Conservation (phyloP, 108 stramenopile genomes). For the Discostella pseudostelligera region DNA sequence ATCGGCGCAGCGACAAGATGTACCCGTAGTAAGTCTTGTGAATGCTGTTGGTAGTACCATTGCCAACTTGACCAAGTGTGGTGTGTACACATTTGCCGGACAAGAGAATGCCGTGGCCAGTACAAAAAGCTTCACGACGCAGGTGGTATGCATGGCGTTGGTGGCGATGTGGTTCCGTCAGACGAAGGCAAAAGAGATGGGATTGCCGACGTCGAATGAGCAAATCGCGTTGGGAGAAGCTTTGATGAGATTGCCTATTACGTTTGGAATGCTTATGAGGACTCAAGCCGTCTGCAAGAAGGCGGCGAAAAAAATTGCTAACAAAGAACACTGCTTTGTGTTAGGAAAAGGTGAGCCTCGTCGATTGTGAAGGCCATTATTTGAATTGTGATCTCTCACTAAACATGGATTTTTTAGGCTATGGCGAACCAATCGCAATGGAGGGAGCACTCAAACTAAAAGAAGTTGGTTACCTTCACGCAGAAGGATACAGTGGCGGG, state of each 20-base stretch:
- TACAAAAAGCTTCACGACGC: conserved; percentile 89
- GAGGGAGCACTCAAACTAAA: conserved; percentile 91
- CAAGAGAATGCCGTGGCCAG: conserved; percentile 84
- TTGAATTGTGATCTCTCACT: too few relatives aligned
- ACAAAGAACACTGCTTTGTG: conserved; percentile 76
- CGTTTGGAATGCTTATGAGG: conserved; percentile 85
- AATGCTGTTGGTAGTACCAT: conserved; percentile 84
- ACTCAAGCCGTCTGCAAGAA: conserved; percentile 60
- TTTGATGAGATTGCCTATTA: conserved; percentile 80
- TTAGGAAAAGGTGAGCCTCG: conserved; percentile 66
- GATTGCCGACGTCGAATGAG: conserved; percentile 30
- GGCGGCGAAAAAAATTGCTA: conserved; percentile 54
- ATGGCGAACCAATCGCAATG: conserved; percentile 71
- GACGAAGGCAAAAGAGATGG: conserved; percentile 47
- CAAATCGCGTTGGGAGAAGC: conserved; percentile 57
- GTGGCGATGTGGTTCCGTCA: conserved; percentile 81
- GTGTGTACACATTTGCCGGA: conserved; percentile 87
- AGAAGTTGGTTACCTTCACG: conserved; percentile 86
- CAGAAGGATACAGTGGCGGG: conserved; percentile 89
- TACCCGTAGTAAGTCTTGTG: conserved; percentile 68
- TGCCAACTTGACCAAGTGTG: conserved; percentile 72
- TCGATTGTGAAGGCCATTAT: too few relatives aligned
- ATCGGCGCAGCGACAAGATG: conserved; percentile 41
- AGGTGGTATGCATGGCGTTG: conserved; percentile 82
- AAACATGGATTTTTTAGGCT: conserved; percentile 29